A percentile compares a stretch with the other conserved stretches of the same genome.
Conservation (phyloP, 371 early-diverging fungal species). For the Pancytospora philotis region DNA sequence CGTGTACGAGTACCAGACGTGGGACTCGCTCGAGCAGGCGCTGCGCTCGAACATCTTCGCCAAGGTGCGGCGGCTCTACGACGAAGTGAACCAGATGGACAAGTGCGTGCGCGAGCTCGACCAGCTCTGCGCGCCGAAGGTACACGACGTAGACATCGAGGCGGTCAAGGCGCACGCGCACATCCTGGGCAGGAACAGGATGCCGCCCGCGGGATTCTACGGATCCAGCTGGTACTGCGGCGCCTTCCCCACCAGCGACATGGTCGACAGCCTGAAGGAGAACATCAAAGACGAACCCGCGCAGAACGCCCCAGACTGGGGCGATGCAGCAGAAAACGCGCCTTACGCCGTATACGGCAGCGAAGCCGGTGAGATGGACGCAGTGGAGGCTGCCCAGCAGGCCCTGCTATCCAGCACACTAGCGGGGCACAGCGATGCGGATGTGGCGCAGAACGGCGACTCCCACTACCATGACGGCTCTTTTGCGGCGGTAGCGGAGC, state of each 20-base stretch:
- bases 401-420: no score
- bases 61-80: neutral
- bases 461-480: no score
- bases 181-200: slow-evolving; percentile 1
- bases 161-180: neutral
- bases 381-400: no score
- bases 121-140: neutral
- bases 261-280: slow-evolving; percentile 6
- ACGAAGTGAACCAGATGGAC: neutral
- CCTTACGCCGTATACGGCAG: no score
- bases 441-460: no score
- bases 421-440: no score
- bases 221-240: slow-evolving; percentile 3
- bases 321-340: no score
- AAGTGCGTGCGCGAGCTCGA: neutral
- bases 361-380: no score
- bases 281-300: neutral
- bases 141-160: neutral
- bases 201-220: neutral
- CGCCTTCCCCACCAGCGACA: neutral
- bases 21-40: neutral
- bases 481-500: no score
- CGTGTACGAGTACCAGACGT: neutral
- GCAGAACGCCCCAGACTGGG: neutral
- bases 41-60: neutral